These are phyloP conservation scores for Hirschfeldia incana DNA, from an alignment of 345 rosid genomes.

Conservation along the genomic window DNA sequence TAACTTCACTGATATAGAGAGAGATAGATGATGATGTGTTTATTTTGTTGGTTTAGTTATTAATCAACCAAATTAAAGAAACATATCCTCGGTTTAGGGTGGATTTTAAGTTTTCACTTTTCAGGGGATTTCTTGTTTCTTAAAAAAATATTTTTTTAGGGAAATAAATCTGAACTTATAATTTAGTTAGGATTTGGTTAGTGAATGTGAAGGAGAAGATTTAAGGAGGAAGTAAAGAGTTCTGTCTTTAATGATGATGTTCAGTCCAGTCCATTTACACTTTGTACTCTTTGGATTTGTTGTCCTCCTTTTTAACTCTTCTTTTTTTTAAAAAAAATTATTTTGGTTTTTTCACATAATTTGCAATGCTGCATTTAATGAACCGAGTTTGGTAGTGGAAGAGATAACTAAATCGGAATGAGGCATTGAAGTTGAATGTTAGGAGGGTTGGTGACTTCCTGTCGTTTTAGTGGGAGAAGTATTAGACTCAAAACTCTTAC, in stretches of 20 bases:
- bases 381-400: conserved; percentile 27
- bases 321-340: neutral
- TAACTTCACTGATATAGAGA: neutral
- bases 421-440: conserved; percentile 27
- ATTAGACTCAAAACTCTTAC: neutral
- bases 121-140: conserved; percentile 2
- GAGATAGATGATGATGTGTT: conserved; percentile 2
- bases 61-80: neutral
- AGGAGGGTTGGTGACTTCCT: neutral
- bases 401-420: conserved; percentile 7
- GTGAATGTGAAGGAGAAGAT: conserved; percentile 20
- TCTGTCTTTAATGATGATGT: conserved; percentile 25
- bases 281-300: conserved; percentile 27
- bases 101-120: neutral
- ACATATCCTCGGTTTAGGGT: conserved; percentile 9
- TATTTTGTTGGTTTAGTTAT: neutral
- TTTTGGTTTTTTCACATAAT: conserved; percentile 19
- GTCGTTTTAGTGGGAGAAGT: neutral
- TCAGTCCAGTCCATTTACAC: conserved; percentile 18
- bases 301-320: conserved; percentile 1
- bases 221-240: neutral
- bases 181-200: neutral
- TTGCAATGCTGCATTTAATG: conserved; percentile 31
- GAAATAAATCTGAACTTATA: neutral
- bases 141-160: neutral